Conservation (phyloP, 1,284 basidiomycete genomes). For the Macrocybe sp. region DNA sequence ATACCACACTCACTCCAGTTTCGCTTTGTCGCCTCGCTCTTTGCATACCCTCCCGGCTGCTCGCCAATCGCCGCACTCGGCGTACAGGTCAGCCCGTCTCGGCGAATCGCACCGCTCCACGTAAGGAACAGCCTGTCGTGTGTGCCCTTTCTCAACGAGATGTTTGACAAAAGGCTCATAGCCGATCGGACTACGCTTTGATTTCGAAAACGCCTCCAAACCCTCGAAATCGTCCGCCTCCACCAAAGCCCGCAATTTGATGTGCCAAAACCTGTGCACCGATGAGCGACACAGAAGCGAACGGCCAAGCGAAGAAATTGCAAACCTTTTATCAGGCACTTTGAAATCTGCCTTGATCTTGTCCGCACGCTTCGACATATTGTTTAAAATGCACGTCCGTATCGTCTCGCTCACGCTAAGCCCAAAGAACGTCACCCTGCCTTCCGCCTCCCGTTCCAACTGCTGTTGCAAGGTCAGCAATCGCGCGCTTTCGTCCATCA, state of each 20-base stretch:
- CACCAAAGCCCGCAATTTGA: constrained; percentile 82
- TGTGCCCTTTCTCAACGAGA: constrained; percentile 66
- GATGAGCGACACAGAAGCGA: background rate
- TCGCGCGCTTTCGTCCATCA: constrained; percentile 83
- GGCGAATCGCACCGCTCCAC: constrained; percentile 80
- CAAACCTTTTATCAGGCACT: constrained; percentile 84
- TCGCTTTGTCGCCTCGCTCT: constrained; percentile 76
- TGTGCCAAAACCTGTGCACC: constrained; percentile 82
- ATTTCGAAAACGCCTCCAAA: constrained; percentile 79
- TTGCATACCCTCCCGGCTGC: constrained; percentile 85
- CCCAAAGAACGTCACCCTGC: constrained; percentile 74
- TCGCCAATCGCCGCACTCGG: constrained; percentile 85
- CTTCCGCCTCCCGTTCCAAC: constrained; percentile 82
- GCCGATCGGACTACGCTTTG: constrained; percentile 90
- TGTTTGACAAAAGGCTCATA: constrained; percentile 91
- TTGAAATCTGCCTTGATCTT: constrained; percentile 84
- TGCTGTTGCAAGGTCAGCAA: constrained; percentile 80
- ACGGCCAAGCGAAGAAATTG: constrained; percentile 7
- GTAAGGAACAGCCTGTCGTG: constrained; percentile 70
- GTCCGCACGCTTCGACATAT: constrained; percentile 82
- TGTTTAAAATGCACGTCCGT: constrained; percentile 67
- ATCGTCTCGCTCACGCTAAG: constrained; percentile 84
- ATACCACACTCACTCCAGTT: constrained; percentile 64
- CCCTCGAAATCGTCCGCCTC: constrained; percentile 78
- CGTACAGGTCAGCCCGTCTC: constrained; percentile 81